A percentile compares a stretch with the other conserved stretches of the same genome.
phyloP scores from a whole-genome alignment of 2,329 filamentous ascomycete genomes.

The Trichoderma citrinoviride region DNA sequence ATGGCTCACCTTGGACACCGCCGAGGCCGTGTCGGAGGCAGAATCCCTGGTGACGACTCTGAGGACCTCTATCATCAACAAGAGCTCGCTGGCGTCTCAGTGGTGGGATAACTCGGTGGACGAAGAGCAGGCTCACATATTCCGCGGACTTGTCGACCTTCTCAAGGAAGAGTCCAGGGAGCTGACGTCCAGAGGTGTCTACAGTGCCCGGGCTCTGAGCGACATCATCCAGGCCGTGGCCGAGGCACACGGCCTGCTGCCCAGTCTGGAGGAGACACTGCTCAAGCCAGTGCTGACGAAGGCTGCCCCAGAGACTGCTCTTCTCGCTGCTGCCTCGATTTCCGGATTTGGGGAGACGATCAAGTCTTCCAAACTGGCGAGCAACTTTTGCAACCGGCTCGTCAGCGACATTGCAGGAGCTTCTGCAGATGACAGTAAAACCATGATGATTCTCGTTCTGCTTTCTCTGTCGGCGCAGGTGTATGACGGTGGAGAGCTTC shows the following conservation, averaged over 20 bases:
- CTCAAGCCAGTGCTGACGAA: slow-evolving; percentile 47
- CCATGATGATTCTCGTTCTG: slow-evolving; percentile 50
- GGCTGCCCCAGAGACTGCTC: slow-evolving; percentile 44
- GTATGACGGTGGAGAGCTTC: slow-evolving; percentile 52
- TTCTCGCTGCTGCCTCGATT: slow-evolving; percentile 51
- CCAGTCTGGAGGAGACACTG: slow-evolving; percentile 48
- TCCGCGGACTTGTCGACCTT: slow-evolving; percentile 44
- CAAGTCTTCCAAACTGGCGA: slow-evolving; percentile 47
- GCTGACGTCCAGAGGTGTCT: slow-evolving; percentile 46
- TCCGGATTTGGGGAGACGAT: slow-evolving; percentile 52
- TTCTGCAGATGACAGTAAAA: slow-evolving; percentile 42
- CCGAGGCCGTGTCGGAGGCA: slow-evolving; percentile 39
- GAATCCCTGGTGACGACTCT: slow-evolving; percentile 45
- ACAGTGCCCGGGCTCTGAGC: slow-evolving; percentile 52
- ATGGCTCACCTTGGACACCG: slow-evolving; percentile 43
- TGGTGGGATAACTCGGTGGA: slow-evolving; percentile 41
- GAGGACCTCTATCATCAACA: slow-evolving; percentile 37
- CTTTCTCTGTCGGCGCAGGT: slow-evolving; percentile 52
- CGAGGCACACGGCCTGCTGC: slow-evolving; percentile 47
- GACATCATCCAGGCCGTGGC: slow-evolving; percentile 48
- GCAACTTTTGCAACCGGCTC: slow-evolving; percentile 57
- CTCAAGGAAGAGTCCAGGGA: slow-evolving; percentile 45
- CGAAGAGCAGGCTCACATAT: slow-evolving; percentile 36
- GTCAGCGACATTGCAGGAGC: slow-evolving; percentile 59
- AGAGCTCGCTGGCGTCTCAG: slow-evolving; percentile 34